These are phyloP conservation scores for Panellus pusillus DNA, from an alignment of 768 basidiomycete species.

Conservation along the genomic window DNA sequence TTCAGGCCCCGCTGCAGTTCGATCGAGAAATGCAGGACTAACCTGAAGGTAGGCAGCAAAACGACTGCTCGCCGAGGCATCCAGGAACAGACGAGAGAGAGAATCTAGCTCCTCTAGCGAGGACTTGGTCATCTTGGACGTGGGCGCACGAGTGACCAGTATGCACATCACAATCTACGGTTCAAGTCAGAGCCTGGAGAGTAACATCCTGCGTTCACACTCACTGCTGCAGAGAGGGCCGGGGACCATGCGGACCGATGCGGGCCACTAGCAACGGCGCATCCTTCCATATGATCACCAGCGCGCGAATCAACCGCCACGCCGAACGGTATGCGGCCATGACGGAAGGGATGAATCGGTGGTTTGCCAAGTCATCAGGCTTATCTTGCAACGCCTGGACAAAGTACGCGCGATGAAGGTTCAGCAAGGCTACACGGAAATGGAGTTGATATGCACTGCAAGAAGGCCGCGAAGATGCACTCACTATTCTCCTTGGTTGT, in stretches of 20 bases:
- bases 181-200: no score
- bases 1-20: neutral
- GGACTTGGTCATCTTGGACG: constrained; percentile 45
- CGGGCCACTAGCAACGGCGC: constrained; percentile 45
- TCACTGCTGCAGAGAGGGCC: constrained; percentile 61
- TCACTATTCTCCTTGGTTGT: constrained; percentile 51
- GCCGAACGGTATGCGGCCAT: constrained; percentile 72
- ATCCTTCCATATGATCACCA: constrained; percentile 42
- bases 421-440: constrained; percentile 48
- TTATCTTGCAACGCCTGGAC: constrained; percentile 63
- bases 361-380: constrained; percentile 55
- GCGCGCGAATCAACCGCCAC: constrained; percentile 58
- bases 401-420: constrained; percentile 68
- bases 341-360: constrained; percentile 68
- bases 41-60: constrained; percentile 49
- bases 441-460: neutral
- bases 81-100: constrained; percentile 44
- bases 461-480: constrained; percentile 11
- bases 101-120: constrained; percentile 50
- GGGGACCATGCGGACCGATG: constrained; percentile 64
- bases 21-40: constrained; percentile 15
- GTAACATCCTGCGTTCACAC: constrained; percentile 21
- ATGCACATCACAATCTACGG: constrained; percentile 62
- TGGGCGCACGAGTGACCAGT: constrained; percentile 49
- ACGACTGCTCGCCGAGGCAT: constrained; percentile 44